Percentiles rank a stretch among this genome's conserved stretches.
phyloP scores from a whole-genome alignment of 805 yeast genomes.

The Isabelozyma gotoi region DNA sequence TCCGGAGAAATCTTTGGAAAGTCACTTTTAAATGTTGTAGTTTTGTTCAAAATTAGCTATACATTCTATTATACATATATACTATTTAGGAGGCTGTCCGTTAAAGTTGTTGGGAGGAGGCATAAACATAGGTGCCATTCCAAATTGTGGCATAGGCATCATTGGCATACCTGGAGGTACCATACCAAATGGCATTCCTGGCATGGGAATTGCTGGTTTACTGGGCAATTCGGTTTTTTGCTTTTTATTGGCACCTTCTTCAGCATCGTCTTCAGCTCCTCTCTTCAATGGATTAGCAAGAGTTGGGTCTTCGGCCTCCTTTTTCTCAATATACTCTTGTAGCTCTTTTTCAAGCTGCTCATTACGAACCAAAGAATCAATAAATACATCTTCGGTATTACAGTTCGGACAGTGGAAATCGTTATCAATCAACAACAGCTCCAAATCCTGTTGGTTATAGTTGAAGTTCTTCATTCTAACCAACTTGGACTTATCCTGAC shows the following conservation, averaged over 20 bases:
- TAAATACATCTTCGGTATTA: constrained; percentile 64
- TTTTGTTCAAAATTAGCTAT: neutral
- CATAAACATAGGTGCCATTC: constrained; percentile 22
- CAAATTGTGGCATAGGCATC: constrained; percentile 14
- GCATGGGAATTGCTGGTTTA: constrained; percentile 14
- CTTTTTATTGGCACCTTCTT: constrained; percentile 22
- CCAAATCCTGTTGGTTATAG: constrained; percentile 38
- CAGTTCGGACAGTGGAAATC: constrained; percentile 94
- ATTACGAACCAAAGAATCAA: constrained; percentile 70
- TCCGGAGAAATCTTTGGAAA: too few species aligned
- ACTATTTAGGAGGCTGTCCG: neutral
- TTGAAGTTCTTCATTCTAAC: constrained; percentile 47
- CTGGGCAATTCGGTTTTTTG: constrained; percentile 18
- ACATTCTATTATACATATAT: too few species aligned
- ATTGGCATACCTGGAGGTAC: constrained; percentile 16
- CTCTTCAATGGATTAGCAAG: constrained; percentile 15
- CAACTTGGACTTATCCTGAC: constrained; percentile 56
- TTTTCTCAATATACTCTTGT: constrained; percentile 42
- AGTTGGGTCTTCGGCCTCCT: constrained; percentile 36
- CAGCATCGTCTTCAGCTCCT: constrained; percentile 12
- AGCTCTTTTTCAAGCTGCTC: constrained; percentile 58
- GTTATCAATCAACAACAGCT: constrained; percentile 60
- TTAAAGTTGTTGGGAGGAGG: neutral
- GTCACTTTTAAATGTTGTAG: too few species aligned
- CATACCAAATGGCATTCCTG: constrained; percentile 12